phyloP scores from a whole-genome alignment of 2,329 filamentous ascomycete genomes.

The Zymoseptoria ardabiliae region DNA sequence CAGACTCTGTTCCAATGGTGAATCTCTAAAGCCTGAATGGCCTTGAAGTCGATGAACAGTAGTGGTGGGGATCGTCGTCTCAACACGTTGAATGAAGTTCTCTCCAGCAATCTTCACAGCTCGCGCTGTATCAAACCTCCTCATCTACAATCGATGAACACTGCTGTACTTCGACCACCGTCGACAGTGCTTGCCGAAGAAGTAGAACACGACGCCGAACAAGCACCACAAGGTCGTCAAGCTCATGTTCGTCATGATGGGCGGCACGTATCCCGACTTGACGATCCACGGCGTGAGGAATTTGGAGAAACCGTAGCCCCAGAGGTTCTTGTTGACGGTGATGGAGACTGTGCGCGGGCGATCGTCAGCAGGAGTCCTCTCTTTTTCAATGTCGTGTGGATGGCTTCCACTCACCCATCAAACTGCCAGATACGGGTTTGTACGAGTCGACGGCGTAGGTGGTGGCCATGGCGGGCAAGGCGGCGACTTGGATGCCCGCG shows the following conservation, averaged over 20 bases:
- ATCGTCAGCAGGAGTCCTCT: too few relatives aligned
- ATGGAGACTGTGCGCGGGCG: constrained; percentile 39
- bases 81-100: neutral
- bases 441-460: constrained; percentile 58
- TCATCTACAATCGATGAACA: constrained; percentile 46
- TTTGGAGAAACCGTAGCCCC: constrained; percentile 51
- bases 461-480: constrained; percentile 51
- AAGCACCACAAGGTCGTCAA: constrained; percentile 48
- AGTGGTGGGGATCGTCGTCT: neutral
- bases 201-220: constrained; percentile 51
- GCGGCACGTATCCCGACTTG: constrained; percentile 45
- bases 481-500: constrained; percentile 53
- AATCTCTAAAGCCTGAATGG: neutral
- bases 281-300: constrained; percentile 41
- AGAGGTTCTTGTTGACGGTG: constrained; percentile 58
- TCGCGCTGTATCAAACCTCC: neutral
- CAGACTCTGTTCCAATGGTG: neutral
- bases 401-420: constrained; percentile 38
- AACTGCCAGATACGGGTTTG: constrained; percentile 53
- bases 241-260: constrained; percentile 54
- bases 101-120: neutral
- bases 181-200: constrained; percentile 51
- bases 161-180: constrained; percentile 48
- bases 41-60: neutral
- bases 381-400: too few relatives aligned